Evolutionary conservation across 176 grass and related monocot genomes (phyloP).

Genomic region (Alopecurus myosuroides): DNA sequence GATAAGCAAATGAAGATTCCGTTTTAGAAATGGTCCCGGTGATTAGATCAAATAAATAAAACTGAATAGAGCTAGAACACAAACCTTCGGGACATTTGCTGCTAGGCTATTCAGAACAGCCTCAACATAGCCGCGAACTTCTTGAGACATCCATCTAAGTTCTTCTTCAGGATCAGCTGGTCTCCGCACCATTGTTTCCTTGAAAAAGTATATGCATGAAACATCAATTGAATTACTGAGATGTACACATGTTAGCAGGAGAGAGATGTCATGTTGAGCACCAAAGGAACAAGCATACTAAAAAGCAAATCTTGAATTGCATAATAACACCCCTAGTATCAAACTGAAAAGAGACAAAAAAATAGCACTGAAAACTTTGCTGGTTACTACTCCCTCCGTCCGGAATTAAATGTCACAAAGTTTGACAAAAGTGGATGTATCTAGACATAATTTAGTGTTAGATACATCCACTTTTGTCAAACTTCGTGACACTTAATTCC

Average conservation of each 20-base stretch:
- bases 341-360: background rate
- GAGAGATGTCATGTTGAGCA: background rate
- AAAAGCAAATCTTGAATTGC: background rate
- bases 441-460: too few relatives aligned
- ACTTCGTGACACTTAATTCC: too few relatives aligned
- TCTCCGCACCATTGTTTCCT: slow-evolving; percentile 74
- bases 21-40: background rate
- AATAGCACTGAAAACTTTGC: background rate
- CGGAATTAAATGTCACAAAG: too few relatives aligned
- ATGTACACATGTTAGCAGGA: background rate
- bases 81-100: slow-evolving; percentile 95
- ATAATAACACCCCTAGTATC: background rate
- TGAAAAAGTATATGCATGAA: slow-evolving; percentile 9
- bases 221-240: slow-evolving; percentile 21
- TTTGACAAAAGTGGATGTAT: too few relatives aligned
- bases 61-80: background rate
- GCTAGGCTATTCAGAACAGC: slow-evolving; percentile 95
- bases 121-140: slow-evolving; percentile 97
- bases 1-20: slow-evolving; percentile 29
- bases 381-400: too few relatives aligned
- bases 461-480: too few relatives aligned
- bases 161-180: slow-evolving; percentile 98
- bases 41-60: background rate
- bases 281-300: background rate
- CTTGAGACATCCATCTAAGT: slow-evolving; percentile 98